A percentile compares a stretch with the other conserved stretches of the same genome.
Conservation (phyloP, 306 rosid genomes). For the Comarum palustre region DNA sequence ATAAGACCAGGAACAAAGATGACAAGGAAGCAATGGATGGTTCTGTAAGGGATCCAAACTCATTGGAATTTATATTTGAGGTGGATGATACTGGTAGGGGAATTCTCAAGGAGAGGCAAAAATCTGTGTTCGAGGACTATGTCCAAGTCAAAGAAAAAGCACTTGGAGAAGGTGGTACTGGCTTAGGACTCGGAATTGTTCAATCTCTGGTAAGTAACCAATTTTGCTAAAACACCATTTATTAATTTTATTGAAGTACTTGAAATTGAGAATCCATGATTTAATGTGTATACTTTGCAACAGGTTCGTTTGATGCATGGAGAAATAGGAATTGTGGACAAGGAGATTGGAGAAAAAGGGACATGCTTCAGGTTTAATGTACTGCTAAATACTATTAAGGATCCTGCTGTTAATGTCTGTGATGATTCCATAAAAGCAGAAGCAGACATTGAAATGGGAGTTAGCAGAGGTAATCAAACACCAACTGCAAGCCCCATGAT, state of each 20-base stretch:
- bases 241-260: neutral
- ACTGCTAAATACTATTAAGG: constrained; percentile 17
- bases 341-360: constrained; percentile 58
- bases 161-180: constrained; percentile 65
- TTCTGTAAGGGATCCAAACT: constrained; percentile 30
- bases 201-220: constrained; percentile 56
- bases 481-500: constrained; percentile 32
- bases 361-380: constrained; percentile 73
- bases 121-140: constrained; percentile 62
- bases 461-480: neutral
- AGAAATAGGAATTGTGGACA: constrained; percentile 66
- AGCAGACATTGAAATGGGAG: constrained; percentile 14
- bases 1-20: constrained; percentile 26
- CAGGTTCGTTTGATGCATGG: constrained; percentile 86
- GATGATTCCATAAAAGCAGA: constrained; percentile 31
- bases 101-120: constrained; percentile 67
- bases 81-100: constrained; percentile 90
- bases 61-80: constrained; percentile 63
- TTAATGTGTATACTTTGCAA: neutral
- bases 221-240: neutral
- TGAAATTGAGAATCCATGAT: neutral
- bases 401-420: neutral
- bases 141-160: constrained; percentile 70
- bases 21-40: constrained; percentile 33
- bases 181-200: constrained; percentile 93